Base-by-base conservation (phyloP, 768 basidiomycete species). In the Coprinellus micaceus region DNA sequence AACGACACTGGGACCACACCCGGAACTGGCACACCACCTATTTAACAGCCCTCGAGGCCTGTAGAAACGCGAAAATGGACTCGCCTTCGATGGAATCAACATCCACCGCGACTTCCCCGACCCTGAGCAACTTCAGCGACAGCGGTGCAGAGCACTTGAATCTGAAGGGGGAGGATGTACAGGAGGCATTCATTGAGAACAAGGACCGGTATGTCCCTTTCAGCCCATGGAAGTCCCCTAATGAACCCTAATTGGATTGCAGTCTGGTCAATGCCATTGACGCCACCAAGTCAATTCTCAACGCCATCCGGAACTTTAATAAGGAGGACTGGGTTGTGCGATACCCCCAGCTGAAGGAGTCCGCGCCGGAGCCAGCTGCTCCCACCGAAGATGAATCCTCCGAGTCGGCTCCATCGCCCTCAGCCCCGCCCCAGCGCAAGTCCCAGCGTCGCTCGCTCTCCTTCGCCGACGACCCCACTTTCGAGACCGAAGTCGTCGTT, bases 301-400 rank as follows among this genome's bases (percentile, higher is more conserved):
- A 70, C 48, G 88, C 88, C 63, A 72, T 98, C 21, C 82, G 83
- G 48, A 74, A 76, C 50, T 97, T 96, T 77, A 97, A 91, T 75
- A 86, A 86, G 73, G 77, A 84, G 37, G 81, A 89, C 60, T 97
- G 93, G 94, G 81, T 90, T 24, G 84, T 98, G 15, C 77, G 91
- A 56, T 98, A 98, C 70, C 95, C 95, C 52, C 82, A 82, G 65
- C 75, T 94, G 54, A 74, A 76, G 28, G 80, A 84, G 53, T 76
- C 81, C 25, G 61, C 65, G 6, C 25, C 54, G 26, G 61, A 66
- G 28, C 67, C 63, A 17, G 55, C 64, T 48, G 22, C 71, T 13
- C 11, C 17, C 4, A 15, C 55, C 15, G n/a, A 44, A 9, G 25
- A 33, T 1, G 62, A 59, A 13, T 37, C 59, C 19, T 61, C 70